Conservation (phyloP, 140 eudicot species). For the Cichorium intybus region DNA sequence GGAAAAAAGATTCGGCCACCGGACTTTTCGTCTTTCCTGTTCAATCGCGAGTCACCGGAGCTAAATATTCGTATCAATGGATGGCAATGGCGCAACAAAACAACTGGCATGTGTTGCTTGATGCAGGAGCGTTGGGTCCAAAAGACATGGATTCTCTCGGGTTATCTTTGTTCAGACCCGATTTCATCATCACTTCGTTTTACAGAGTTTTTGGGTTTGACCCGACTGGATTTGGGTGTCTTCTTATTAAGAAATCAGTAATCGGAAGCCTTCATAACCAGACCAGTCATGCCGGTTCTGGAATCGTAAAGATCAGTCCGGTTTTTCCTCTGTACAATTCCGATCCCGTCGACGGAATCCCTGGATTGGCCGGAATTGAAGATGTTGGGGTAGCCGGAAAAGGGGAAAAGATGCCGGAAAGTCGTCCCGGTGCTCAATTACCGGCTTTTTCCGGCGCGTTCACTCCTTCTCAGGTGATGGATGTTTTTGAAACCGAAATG, state of each 20-base stretch:
- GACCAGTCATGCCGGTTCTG: slow-evolving; percentile 80
- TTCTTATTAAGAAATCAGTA: slow-evolving; percentile 88
- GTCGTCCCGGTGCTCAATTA: slow-evolving; percentile 62
- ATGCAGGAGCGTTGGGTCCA: slow-evolving; percentile 98
- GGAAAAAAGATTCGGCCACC: slow-evolving; percentile 79
- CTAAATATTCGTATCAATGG: slow-evolving; percentile 97
- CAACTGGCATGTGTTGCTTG: slow-evolving; percentile 98
- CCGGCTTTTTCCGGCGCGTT: slow-evolving; percentile 98
- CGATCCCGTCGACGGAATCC: slow-evolving; percentile 75
- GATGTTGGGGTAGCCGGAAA: slow-evolving; percentile 61
- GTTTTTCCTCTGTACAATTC: slow-evolving; percentile 79
- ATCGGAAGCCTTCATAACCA: slow-evolving; percentile 83
- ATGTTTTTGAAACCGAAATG: slow-evolving; percentile 87
- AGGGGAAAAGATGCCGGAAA: slow-evolving; percentile 49
- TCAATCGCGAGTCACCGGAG: slow-evolving; percentile 93
- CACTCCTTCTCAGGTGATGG: slow-evolving; percentile 84
- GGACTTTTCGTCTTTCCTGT: slow-evolving; percentile 99
- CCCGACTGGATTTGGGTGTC: slow-evolving; percentile 99
- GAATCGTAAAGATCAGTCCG: slow-evolving; percentile 89
- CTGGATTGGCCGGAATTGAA: slow-evolving; percentile 38
- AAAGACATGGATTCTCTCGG: slow-evolving; percentile 99
- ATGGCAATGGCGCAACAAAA: slow-evolving; percentile 98
- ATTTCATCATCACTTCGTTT: slow-evolving; percentile 91
- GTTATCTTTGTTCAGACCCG: slow-evolving; percentile 87
- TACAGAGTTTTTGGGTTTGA: slow-evolving; percentile 94